Percentiles rank a stretch among this genome's conserved stretches.
phyloP scores from a whole-genome alignment of 83 land plant species.

The Larix sibirica region DNA sequence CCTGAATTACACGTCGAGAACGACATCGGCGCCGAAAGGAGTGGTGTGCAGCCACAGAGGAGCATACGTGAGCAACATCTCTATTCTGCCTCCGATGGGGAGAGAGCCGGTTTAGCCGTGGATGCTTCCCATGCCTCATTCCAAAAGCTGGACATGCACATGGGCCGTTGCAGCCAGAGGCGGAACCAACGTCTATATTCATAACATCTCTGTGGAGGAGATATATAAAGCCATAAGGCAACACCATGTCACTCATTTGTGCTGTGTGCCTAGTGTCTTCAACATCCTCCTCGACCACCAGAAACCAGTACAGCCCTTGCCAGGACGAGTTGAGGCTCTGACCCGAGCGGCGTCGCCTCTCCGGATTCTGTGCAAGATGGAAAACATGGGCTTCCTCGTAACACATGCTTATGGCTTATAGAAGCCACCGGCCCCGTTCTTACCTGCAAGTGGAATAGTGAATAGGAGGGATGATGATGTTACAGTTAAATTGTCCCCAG shows the following conservation, averaged over 20 bases:
- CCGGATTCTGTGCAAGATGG: too few species aligned
- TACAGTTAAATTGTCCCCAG: too few species aligned
- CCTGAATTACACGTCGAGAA: constrained; percentile 71
- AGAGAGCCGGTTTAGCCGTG: constrained; percentile 61
- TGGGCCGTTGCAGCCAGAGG: constrained; percentile 86
- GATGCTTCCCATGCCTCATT: constrained; percentile 88
- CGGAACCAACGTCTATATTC: constrained; percentile 75
- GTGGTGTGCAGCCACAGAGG: constrained; percentile 76
- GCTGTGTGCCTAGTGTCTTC: constrained; percentile 67
- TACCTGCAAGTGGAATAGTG: too few species aligned
- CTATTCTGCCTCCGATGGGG: constrained; percentile 35
- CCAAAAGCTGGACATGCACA: constrained; percentile 81
- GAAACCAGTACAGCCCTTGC: too few species aligned
- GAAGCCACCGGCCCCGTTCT: too few species aligned
- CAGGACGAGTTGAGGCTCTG: too few species aligned
- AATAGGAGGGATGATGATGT: too few species aligned
- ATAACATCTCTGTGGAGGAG: constrained; percentile 45
- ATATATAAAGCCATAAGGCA: constrained; percentile 26
- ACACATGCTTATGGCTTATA: too few species aligned
- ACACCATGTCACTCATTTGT: constrained; percentile 72
- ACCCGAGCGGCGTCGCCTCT: too few species aligned
- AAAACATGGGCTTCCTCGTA: too few species aligned
- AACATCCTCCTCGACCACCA: constrained; percentile 42
- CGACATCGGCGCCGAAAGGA: constrained; percentile 69
- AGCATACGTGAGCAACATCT: constrained; percentile 52